These are phyloP conservation scores for Rhodotorula sp. DNA, from an alignment of 1,284 basidiomycete species.

Conservation along the genomic window DNA sequence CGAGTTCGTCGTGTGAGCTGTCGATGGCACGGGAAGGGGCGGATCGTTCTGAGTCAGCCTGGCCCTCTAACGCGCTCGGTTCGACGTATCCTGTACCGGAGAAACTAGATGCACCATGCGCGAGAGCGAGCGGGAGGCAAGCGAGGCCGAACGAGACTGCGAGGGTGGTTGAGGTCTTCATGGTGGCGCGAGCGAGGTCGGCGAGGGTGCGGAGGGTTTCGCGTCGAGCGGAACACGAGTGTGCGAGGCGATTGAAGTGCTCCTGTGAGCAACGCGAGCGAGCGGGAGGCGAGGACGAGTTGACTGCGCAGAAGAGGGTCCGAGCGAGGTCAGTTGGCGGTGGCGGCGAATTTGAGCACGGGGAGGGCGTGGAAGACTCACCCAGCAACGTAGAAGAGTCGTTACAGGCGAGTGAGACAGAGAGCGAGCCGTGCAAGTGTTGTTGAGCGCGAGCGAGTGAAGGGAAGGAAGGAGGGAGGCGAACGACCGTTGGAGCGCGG, in stretches of 20 bases:
- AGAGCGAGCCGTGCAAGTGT: background rate
- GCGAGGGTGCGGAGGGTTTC: background rate
- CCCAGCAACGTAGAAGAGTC: background rate
- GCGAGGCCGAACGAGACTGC: background rate
- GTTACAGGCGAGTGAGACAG: too few species aligned
- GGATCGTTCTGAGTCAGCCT: too few species aligned
- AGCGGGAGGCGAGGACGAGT: background rate
- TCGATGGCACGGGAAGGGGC: background rate
- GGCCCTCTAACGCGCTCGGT: too few species aligned
- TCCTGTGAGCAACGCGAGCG: background rate
- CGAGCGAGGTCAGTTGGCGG: background rate
- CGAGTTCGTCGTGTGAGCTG: background rate
- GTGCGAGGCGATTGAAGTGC: too few species aligned
- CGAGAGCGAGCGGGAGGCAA: background rate
- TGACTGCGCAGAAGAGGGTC: background rate
- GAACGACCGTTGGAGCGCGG: background rate
- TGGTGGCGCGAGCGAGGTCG: background rate
- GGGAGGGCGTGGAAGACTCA: background rate
- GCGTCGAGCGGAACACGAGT: too few species aligned
- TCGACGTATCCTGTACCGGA: too few species aligned
- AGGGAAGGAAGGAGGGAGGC: constrained; percentile 9
- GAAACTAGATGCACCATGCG: background rate
- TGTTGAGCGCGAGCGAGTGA: background rate
- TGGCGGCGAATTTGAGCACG: background rate
- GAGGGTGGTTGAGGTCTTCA: background rate